Conservation (phyloP, 331 rosid genomes). For the Pyracantha coccinea region DNA sequence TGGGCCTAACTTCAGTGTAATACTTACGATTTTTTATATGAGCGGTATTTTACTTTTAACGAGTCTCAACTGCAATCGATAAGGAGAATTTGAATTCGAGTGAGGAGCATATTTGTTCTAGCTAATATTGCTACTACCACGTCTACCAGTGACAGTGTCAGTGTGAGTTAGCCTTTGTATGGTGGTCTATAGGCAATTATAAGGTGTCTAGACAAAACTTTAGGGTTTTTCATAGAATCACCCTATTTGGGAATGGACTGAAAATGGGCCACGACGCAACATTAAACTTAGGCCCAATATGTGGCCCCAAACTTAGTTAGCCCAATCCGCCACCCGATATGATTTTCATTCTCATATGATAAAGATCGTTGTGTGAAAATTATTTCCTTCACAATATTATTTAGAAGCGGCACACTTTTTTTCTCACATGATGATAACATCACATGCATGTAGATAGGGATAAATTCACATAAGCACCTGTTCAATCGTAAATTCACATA, state of each 20-base stretch:
- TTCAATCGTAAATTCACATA: not conserved
- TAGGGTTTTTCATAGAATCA: not conserved
- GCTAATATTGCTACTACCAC: not conserved
- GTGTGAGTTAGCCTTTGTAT: not conserved
- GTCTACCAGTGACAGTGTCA: not conserved
- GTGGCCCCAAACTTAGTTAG: too few relatives aligned
- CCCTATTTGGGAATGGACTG: not conserved
- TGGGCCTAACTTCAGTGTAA: not conserved
- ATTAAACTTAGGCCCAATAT: too few relatives aligned
- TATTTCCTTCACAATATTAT: too few relatives aligned
- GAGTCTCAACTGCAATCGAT: not conserved
- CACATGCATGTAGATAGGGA: not conserved
- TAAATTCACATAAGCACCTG: not conserved
- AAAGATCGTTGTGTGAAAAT: too few relatives aligned
- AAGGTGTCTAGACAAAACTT: not conserved
- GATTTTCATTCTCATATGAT: not conserved
- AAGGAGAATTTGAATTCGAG: not conserved
- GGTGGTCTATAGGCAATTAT: not conserved
- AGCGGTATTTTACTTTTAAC: not conserved
- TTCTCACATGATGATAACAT: too few relatives aligned
- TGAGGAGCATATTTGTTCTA: not conserved
- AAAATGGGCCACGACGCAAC: not conserved
- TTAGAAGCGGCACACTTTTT: too few relatives aligned
- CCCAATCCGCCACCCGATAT: not conserved
- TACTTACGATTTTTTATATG: not conserved